These are phyloP conservation scores for Tricholoma furcatifolium DNA, from an alignment of 768 basidiomycete genomes.

Conservation along the genomic window DNA sequence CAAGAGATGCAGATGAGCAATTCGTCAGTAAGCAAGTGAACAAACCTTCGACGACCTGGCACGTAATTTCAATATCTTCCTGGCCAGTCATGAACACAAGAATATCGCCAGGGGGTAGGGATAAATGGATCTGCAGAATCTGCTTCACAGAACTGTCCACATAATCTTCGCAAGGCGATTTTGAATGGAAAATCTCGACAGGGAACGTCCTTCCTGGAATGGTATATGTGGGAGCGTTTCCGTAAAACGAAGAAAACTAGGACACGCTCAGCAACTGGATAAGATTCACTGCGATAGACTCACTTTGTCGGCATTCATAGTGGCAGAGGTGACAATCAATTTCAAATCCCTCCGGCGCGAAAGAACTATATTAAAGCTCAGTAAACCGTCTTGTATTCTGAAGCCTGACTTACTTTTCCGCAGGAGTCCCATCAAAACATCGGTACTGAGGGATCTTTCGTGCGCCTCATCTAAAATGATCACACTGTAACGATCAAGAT, in stretches of 20 bases:
- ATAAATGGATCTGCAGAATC: slow-evolving; percentile 93
- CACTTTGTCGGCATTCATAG: slow-evolving; percentile 99
- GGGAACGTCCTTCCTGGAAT: slow-evolving; percentile 94
- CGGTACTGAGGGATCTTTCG: slow-evolving; percentile 95
- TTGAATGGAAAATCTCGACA: slow-evolving; percentile 93
- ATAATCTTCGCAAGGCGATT: slow-evolving; percentile 98
- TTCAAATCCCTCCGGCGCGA: slow-evolving; percentile 91
- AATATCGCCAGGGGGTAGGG: slow-evolving; percentile 90
- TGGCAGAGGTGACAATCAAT: slow-evolving; percentile 97
- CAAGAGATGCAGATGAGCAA: slow-evolving; percentile 5
- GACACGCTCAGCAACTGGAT: not conserved
- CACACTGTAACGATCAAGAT: slow-evolving; percentile 93
- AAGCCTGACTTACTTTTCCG: slow-evolving; percentile 72
- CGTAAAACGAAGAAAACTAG: slow-evolving; percentile 94
- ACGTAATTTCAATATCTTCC: slow-evolving; percentile 98
- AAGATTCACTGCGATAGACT: slow-evolving; percentile 6
- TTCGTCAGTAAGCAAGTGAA: not conserved
- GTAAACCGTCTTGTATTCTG: not conserved
- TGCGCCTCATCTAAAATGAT: slow-evolving; percentile 99
- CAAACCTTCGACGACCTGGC: slow-evolving; percentile 86
- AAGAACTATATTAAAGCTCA: slow-evolving; percentile 49
- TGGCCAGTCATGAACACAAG: slow-evolving; percentile 99
- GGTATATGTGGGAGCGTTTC: slow-evolving; percentile 91
- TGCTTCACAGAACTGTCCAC: slow-evolving; percentile 98
- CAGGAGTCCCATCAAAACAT: slow-evolving; percentile 95